Evolutionary conservation across 2,329 filamentous ascomycete species (phyloP).

Genomic region (Samsoniella hepiali): DNA sequence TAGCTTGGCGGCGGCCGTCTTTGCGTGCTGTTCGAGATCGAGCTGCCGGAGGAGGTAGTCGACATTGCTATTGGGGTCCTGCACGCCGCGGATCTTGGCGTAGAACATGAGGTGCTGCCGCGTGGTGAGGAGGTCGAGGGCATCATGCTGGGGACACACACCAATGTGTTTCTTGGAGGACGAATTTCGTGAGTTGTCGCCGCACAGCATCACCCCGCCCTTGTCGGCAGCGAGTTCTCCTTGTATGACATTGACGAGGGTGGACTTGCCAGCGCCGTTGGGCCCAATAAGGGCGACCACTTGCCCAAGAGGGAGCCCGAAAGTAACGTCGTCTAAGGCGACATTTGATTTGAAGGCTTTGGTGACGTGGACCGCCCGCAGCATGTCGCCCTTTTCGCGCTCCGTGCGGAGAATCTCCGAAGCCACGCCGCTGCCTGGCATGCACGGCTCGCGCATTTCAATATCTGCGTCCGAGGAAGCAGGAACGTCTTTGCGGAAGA

Average conservation of each 20-base stretch:
- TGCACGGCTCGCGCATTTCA: slow-evolving; percentile 9
- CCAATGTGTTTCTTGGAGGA: slow-evolving; percentile 67
- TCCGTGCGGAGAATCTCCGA: slow-evolving; percentile 46
- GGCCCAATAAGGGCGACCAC: slow-evolving; percentile 81
- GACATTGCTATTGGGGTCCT: slow-evolving; percentile 69
- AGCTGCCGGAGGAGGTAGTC: slow-evolving; percentile 69
- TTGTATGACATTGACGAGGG: slow-evolving; percentile 77
- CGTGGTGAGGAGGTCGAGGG: slow-evolving; percentile 82
- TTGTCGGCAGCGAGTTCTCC: slow-evolving; percentile 69
- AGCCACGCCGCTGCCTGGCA: slow-evolving; percentile 4
- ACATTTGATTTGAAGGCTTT: slow-evolving; percentile 70
- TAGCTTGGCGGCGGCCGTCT: slow-evolving; percentile 69
- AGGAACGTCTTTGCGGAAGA: neutral
- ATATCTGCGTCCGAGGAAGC: neutral
- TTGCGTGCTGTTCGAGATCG: slow-evolving; percentile 63
- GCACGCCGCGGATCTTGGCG: slow-evolving; percentile 68
- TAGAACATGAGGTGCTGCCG: slow-evolving; percentile 79
- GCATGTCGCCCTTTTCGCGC: slow-evolving; percentile 53
- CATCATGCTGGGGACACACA: slow-evolving; percentile 80
- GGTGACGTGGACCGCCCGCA: slow-evolving; percentile 69
- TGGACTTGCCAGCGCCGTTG: slow-evolving; percentile 84
- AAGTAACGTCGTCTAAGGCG: slow-evolving; percentile 77
- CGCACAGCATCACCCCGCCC: slow-evolving; percentile 66
- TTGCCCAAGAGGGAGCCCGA: slow-evolving; percentile 69
- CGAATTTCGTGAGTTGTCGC: slow-evolving; percentile 55